Conservation (phyloP, 768 basidiomycete species). For the Sarcodon aspratus region DNA sequence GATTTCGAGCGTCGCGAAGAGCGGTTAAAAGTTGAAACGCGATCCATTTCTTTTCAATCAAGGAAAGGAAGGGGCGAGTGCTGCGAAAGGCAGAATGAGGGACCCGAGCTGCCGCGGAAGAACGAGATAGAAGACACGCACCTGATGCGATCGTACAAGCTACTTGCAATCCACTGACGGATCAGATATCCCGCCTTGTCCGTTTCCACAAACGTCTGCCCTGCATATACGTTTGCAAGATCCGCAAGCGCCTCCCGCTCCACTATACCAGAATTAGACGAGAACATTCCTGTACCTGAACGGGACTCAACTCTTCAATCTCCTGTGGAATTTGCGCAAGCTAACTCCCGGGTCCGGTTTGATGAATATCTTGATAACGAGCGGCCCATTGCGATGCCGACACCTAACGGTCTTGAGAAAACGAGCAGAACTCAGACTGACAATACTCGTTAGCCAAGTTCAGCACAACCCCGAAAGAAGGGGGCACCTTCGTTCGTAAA, state of each 20-base stretch:
- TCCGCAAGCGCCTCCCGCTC: constrained; percentile 79
- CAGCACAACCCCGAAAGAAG: neutral
- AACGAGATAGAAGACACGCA: constrained; percentile 20
- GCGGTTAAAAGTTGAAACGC: constrained; percentile 86
- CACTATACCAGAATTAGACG: constrained; percentile 29
- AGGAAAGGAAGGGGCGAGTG: constrained; percentile 87
- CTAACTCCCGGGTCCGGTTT: constrained; percentile 86
- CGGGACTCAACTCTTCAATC: constrained; percentile 55
- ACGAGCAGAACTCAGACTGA: constrained; percentile 58
- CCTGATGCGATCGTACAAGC: constrained; percentile 96
- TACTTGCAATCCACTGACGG: constrained; percentile 90
- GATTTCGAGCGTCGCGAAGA: constrained; percentile 70
- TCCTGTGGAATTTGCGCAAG: constrained; percentile 58
- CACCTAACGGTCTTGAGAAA: constrained; percentile 80
- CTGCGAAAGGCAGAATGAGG: constrained; percentile 26
- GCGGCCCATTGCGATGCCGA: constrained; percentile 68
- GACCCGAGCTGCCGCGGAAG: neutral
- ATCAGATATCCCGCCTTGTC: constrained; percentile 94
- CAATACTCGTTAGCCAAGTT: neutral
- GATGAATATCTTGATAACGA: constrained; percentile 92
- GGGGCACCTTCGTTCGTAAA: constrained; percentile 84
- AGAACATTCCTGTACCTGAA: constrained; percentile 4
- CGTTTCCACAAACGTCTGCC: constrained; percentile 85
- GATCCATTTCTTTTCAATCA: constrained; percentile 97
- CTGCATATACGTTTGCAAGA: constrained; percentile 81